Evolutionary conservation across 1,284 basidiomycete genomes (phyloP).

Genomic region (Rhodotorula sp.): DNA sequence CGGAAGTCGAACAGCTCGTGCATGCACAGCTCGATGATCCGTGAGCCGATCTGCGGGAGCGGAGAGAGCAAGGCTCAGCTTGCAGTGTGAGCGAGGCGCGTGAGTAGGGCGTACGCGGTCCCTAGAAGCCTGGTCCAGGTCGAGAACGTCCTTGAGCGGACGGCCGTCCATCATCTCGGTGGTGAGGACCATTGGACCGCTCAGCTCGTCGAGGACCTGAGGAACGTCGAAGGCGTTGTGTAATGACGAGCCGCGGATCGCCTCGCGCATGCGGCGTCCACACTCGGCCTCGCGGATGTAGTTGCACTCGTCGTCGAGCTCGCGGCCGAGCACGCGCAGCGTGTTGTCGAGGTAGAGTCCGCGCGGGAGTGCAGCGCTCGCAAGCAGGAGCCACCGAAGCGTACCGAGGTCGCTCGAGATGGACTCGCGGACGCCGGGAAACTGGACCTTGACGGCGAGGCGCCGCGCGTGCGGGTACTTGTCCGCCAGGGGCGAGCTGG

Average conservation of each 20-base stretch:
- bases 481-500: slow-evolving; percentile 23
- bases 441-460: slow-evolving; percentile 95
- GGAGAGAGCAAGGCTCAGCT: not conserved
- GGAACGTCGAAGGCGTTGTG: slow-evolving; percentile 79
- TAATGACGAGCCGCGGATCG: slow-evolving; percentile 55
- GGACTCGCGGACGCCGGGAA: slow-evolving; percentile 84
- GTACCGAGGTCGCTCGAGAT: slow-evolving; percentile 88
- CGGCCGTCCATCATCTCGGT: slow-evolving; percentile 84
- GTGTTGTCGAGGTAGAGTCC: slow-evolving; percentile 89
- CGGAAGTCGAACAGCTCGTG: slow-evolving; percentile 88
- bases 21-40: slow-evolving; percentile 82
- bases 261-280: slow-evolving; percentile 64
- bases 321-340: slow-evolving; percentile 81
- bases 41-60: slow-evolving; percentile 69
- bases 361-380: slow-evolving; percentile 76
- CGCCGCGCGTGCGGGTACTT: slow-evolving; percentile 53
- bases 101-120: slow-evolving; percentile 64
- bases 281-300: slow-evolving; percentile 85
- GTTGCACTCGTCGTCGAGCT: slow-evolving; percentile 93
- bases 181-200: slow-evolving; percentile 79
- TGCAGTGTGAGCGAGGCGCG: not conserved
- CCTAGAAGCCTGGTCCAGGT: slow-evolving; percentile 65
- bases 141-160: slow-evolving; percentile 69
- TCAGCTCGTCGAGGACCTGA: slow-evolving; percentile 73
- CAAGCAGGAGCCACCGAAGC: slow-evolving; percentile 77